Evolutionary conservation across 306 rosid species (phyloP), one percentile per base, ranked within the genome.

Genomic region (Biancaea sappan): DNA sequence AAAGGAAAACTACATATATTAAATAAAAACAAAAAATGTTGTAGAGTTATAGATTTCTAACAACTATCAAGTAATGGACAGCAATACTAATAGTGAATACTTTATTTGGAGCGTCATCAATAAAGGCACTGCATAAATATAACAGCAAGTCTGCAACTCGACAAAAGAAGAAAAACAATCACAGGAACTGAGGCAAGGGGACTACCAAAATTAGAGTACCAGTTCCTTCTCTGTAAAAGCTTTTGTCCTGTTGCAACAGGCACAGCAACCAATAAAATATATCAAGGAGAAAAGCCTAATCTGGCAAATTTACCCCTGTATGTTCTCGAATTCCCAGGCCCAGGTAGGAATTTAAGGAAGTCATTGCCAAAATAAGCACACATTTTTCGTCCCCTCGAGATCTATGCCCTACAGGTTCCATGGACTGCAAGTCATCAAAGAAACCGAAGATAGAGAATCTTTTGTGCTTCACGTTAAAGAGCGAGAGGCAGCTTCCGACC

Each of bases 331-430:
- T 72, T 75, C 79, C 71, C 82, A 59, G 59, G 37, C 35, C 35
- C 82, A 72, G 56, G 35, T 72, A 50, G 48, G 46, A 58, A 72
- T 66, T 69, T 64, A 47, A 34, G 41, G 16, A 43, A 54, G 16
- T 32, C 26, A 53, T 52, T 77, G 18, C 66, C 63, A 76, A 83
- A 75, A 46, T 24, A 38, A 81, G 79, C 68, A 82, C n/a, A n/a
- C n/a, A n/a, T n/a, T 76, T 31, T 59, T 69, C 69, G 71, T 29
- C 79, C 50, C 92, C 94, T 92, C 92, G 92, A 90, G 94, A 92
- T 92, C 91, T 82, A 78, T 85, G 88, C 77, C 48, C 70, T 52
- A 13, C 16, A 66, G 75, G 43, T 31, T 51, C 81, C 86, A 76
- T 65, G 68, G 85, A 80, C 53, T 61, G 8, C 65, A 61, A 86